Base-by-base conservation (phyloP, 352 stramenopile genomes). In the Lagenidium sp. region DNA sequence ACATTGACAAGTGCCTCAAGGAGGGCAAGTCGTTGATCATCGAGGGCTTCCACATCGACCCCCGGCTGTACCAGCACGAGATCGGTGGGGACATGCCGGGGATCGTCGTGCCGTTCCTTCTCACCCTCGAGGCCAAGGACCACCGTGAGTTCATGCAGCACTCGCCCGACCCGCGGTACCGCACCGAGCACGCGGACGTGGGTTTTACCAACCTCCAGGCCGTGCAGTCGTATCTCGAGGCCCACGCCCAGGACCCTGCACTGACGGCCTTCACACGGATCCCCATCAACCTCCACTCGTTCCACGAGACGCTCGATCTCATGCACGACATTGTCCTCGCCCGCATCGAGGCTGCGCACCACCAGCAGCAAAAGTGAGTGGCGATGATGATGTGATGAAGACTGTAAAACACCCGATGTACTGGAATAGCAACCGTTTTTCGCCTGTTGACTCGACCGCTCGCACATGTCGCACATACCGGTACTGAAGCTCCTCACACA, bases 1-100 rank as follows among this genome's bases (percentile, higher is more conserved):
- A 94, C 48, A 87, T 94, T 45, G 73, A 89, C 57, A 94, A 94
- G 52, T 94, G 81, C 36, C 60, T 94, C 4, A 94, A 91, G 45
- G 81, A 94, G 48, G 81, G 81, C 53, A 94, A 94, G 63, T 94
- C 81, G 36, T 65, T 94, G 36, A 86, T 94, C 50, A 80, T 94
- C 26, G 81, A 94, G 40, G 81, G 81, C 3, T 82, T 94, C 43
- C 81, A 94, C 61, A 75, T 94, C 34, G 81, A 94, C 47, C 81
- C 81, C 40, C 78, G 76, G 10, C 54, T 94, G 46, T 94, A 94
- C 51, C 77, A 94, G 42, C 73, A 78, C 39, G 75, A 82, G 24
- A 71, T 86, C 15, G 50, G 49, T 0, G 55, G 63, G 16, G 48
- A 68, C 26, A 51, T 47, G 50, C 41, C 39, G 3, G 81, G 81